Evolutionary conservation across 257 asterid genomes (phyloP), one percentile per base, ranked within the genome.

Genomic region (Capsicum chinense): DNA sequence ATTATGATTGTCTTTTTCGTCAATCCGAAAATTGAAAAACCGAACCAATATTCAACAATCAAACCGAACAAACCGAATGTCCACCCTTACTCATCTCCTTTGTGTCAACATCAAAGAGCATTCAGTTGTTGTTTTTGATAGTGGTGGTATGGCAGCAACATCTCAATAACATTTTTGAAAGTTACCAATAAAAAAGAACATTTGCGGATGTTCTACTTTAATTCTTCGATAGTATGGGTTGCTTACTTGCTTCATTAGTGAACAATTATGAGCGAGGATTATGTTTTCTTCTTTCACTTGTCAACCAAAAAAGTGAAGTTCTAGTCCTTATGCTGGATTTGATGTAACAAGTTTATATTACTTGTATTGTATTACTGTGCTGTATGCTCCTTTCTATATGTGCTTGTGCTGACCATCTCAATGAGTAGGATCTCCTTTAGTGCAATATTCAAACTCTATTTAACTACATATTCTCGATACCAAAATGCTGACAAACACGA

Each of bases 361-460:
- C 78, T 39, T 69, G 76, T 67, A 67, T 67, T 35, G n/a, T 21
- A 63, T 9, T 63, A 26, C 50, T 37, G 50, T 37, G 60, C 64
- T 33, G 39, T 67, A 6, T 67, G 11, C 82, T 6, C 35, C 73
- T 78, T 26, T 7, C 15, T 78, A 33, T 13, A 14, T 56, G 26
- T 52, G 48, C 0, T 33, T 78, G 9, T 56, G 66, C 64, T 78
- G 64, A 78, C 50, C 82, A 78, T 76, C 82, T 54, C 50, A 78
- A 78, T 54, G 66, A 78, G 66, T 78, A 54, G 33, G 33, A 26
- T 7, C 66, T 78, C 50, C 81, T 26, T 14, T 54, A 35, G 50
- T 78, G 64, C 21, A 78, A 78, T 76, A 50, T 26, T 54, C 64
- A 54, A 78, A 33, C 82, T 54, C 64, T 52, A 52, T 54, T 54